Evolutionary conservation across 202 grass and related monocot species (phyloP).

Genomic region (Eragrostis tef): DNA sequence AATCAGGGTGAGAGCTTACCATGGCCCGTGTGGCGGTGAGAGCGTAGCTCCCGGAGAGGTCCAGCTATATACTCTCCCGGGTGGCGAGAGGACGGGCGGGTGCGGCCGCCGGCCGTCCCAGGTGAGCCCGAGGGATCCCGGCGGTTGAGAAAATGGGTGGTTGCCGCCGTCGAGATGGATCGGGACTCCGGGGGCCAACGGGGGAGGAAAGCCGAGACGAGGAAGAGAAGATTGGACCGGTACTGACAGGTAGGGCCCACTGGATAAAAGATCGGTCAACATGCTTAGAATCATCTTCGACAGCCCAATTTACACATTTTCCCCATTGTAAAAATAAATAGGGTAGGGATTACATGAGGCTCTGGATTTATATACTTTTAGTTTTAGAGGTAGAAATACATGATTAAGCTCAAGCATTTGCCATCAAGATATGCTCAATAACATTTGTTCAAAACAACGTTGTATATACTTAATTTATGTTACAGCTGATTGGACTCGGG

Average conservation of each 20-base stretch:
- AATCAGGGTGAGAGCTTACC: slow-evolving; percentile 1
- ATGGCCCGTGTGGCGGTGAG: neutral
- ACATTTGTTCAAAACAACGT: neutral
- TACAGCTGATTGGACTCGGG: neutral
- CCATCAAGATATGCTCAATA: neutral
- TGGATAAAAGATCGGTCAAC: neutral
- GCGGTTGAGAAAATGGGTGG: neutral
- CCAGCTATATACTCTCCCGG: neutral
- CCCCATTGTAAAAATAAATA: no score
- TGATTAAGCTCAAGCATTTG: neutral
- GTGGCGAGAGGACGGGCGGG: neutral
- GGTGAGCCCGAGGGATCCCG: neutral
- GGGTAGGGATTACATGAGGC: no score
- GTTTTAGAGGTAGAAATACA: no score
- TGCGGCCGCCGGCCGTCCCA: no score
- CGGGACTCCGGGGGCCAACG: neutral
- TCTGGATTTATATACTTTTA: no score
- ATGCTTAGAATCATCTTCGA: no score
- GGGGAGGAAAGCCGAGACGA: neutral
- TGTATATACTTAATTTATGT: no score
- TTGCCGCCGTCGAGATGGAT: neutral
- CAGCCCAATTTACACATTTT: no score
- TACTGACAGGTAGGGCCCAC: neutral
- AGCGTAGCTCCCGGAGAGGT: neutral
- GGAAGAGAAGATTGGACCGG: no score